A percentile compares a stretch with the other conserved stretches of the same genome.
These are phyloP conservation scores for Rhamnella rubrinervis DNA, from an alignment of 331 rosid genomes.

Conservation along the genomic window DNA sequence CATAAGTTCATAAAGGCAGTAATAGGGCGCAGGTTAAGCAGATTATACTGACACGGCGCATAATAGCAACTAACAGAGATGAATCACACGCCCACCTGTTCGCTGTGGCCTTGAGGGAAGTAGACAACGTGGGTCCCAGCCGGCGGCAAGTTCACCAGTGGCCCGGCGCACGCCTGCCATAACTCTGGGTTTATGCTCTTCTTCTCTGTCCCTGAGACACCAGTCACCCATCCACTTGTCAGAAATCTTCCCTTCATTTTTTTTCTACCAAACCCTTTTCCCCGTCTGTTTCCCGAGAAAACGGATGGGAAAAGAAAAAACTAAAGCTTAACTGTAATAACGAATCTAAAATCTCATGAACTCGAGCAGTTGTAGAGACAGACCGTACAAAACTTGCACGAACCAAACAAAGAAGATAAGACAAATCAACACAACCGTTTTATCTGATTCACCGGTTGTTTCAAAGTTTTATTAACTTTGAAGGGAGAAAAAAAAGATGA, in stretches of 20 bases:
- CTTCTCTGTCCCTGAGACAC: constrained; percentile 54
- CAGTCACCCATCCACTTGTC: constrained; percentile 28
- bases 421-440: neutral
- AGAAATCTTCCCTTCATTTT: neutral
- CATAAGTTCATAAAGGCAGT: neutral
- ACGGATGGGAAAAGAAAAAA: neutral
- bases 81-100: constrained; percentile 48
- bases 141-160: constrained; percentile 78
- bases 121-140: constrained; percentile 83
- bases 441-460: constrained; percentile 16
- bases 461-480: constrained; percentile 4
- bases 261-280: neutral
- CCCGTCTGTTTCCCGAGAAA: constrained; percentile 28
- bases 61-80: neutral
- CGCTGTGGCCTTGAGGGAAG: constrained; percentile 97
- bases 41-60: neutral
- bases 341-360: neutral
- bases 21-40: neutral
- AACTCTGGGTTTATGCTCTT: constrained; percentile 70
- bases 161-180: constrained; percentile 98
- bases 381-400: constrained; percentile 20
- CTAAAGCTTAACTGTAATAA: neutral
- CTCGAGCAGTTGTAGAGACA: neutral
- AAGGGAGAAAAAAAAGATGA: constrained; percentile 1
- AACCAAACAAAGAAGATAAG: constrained; percentile 9